Percentiles rank a stretch among this genome's conserved stretches.
Evolutionary conservation across 2,329 filamentous ascomycete genomes (phyloP).

Genomic region (Zymoseptoria tritici): DNA sequence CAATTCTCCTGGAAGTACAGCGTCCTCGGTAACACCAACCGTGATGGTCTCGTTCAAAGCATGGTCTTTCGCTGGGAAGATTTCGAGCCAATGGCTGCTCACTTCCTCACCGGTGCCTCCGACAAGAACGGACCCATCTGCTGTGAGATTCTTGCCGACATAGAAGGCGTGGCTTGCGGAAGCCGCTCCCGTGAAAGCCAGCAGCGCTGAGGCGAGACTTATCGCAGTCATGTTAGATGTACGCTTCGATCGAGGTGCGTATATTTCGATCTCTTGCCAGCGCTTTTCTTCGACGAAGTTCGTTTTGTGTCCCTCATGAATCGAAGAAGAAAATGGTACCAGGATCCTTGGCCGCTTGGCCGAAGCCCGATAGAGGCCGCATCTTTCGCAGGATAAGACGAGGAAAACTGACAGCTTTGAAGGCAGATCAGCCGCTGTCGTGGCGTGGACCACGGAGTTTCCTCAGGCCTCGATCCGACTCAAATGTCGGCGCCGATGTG

Average conservation of each 20-base stretch:
- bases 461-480: no score
- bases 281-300: background rate
- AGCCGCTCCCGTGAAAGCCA: background rate
- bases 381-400: no score
- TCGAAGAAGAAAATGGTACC: no score
- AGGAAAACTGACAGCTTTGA: no score
- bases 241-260: background rate
- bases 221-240: background rate
- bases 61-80: constrained; percentile 38
- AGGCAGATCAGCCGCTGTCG: no score
- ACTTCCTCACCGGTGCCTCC: constrained; percentile 44
- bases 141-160: constrained; percentile 40
- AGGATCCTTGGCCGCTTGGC: background rate
- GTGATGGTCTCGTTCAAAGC: constrained; percentile 36
- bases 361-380: background rate
- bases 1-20: constrained; percentile 30
- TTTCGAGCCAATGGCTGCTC: constrained; percentile 42
- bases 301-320: no score
- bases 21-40: constrained; percentile 37
- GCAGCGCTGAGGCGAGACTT: background rate
- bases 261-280: background rate
- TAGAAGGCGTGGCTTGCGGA: constrained; percentile 44
- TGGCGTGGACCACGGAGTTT: no score
- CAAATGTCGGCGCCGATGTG: no score
- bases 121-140: constrained; percentile 37